A percentile compares a stretch with the other conserved stretches of the same genome.
phyloP scores from a whole-genome alignment of 148 eudicot genomes.

The Chenopodium formosanum region DNA sequence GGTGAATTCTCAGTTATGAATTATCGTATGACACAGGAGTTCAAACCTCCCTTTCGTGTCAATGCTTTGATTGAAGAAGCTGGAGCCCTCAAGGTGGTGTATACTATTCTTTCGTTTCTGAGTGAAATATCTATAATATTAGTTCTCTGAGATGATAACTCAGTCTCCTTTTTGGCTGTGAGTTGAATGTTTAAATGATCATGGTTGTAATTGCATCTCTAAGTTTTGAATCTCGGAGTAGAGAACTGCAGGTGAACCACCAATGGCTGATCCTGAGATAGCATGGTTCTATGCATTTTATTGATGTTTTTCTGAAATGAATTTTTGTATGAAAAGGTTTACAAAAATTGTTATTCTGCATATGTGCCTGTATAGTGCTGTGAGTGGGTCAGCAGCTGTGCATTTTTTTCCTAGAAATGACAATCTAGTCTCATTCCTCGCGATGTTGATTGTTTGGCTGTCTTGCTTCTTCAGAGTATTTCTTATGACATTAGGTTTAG shows the following conservation, averaged over 20 bases:
- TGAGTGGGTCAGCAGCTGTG: not conserved
- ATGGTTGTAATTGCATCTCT: not conserved
- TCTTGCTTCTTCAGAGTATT: not conserved
- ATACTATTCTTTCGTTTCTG: not conserved
- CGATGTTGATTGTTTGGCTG: not conserved
- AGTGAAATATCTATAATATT: not conserved
- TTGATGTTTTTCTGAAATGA: not conserved
- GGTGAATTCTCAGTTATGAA: constrained; percentile 99
- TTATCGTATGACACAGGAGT: constrained; percentile 97
- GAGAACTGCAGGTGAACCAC: not conserved
- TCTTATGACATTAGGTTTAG: too few species aligned
- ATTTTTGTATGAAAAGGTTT: not conserved
- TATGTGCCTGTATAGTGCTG: not conserved
- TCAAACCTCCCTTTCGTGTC: constrained; percentile 85
- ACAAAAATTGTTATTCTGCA: too few species aligned
- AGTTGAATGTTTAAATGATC: not conserved
- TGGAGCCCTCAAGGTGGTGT: constrained; percentile 74
- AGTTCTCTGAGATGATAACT: not conserved
- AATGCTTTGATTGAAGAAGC: constrained; percentile 88
- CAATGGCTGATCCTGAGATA: not conserved
- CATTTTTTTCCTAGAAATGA: not conserved
- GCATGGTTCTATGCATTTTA: not conserved
- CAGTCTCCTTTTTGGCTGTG: not conserved
- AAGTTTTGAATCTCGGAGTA: not conserved
- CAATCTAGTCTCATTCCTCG: not conserved